Conservation (phyloP, 352 stramenopile genomes). For the Elongisporangium undulatum region DNA sequence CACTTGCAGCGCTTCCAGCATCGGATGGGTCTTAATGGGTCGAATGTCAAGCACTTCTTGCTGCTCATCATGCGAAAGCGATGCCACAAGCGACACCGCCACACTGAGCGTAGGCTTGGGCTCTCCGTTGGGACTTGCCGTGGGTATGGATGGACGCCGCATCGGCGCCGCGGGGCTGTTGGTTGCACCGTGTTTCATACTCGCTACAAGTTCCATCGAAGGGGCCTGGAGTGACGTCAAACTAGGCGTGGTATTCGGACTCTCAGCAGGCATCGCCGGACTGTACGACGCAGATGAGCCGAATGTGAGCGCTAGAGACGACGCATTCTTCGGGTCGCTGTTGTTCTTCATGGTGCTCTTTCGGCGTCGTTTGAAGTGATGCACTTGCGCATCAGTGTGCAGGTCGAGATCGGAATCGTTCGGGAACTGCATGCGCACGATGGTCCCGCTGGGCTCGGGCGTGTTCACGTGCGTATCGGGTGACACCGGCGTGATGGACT, state of each 20-base stretch:
- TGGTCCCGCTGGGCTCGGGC: slow-evolving; percentile 31
- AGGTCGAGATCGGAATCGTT: slow-evolving; percentile 31
- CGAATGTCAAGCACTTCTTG: slow-evolving; percentile 57
- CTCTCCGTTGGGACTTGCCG: slow-evolving; percentile 15
- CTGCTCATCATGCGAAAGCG: slow-evolving; percentile 64
- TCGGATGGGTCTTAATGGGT: slow-evolving; percentile 57
- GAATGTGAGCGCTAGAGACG: slow-evolving; percentile 26
- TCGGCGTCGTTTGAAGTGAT: slow-evolving; percentile 57
- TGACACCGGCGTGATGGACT: slow-evolving; percentile 52
- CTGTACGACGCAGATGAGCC: slow-evolving; percentile 3
- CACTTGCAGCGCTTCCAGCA: slow-evolving; percentile 60
- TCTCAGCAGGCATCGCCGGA: neutral
- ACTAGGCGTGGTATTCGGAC: neutral
- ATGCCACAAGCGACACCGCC: slow-evolving; percentile 64
- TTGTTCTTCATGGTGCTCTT: slow-evolving; percentile 17
- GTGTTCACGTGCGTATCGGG: slow-evolving; percentile 73
- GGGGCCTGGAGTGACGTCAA: slow-evolving; percentile 1
- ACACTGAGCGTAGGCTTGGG: slow-evolving; percentile 48
- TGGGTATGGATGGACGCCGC: neutral
- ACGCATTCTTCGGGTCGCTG: slow-evolving; percentile 4
- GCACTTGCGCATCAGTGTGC: slow-evolving; percentile 38
- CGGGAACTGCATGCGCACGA: slow-evolving; percentile 59
- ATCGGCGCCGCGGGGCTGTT: neutral
- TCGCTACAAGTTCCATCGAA: neutral
- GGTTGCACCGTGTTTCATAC: slow-evolving; percentile 4